Percentiles rank a stretch among this genome's conserved stretches.
Evolutionary conservation across 2,329 filamentous ascomycete genomes (phyloP).

Genomic region (Venturia aucupariae): DNA sequence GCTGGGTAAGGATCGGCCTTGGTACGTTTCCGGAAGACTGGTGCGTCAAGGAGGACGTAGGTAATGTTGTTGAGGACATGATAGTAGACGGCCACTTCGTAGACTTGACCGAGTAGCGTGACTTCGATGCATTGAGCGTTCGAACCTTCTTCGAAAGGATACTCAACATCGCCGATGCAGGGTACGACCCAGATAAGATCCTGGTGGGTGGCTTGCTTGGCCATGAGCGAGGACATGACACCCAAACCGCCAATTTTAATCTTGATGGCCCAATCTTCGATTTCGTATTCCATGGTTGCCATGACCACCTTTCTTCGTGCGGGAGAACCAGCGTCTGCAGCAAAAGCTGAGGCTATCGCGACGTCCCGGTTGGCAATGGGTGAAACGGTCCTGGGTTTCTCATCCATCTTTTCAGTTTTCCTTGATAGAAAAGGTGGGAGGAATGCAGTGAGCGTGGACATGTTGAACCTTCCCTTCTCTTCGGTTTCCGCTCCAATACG

Average conservation of each 20-base stretch:
- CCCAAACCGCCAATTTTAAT: conserved; percentile 63
- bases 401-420: neutral
- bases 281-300: conserved; percentile 64
- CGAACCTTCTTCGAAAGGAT: conserved; percentile 44
- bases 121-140: conserved; percentile 53
- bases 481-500: conserved; percentile 33
- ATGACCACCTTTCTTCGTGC: conserved; percentile 40
- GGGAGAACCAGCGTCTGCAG: neutral
- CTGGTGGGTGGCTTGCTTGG: conserved; percentile 55
- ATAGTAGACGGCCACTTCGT: conserved; percentile 56
- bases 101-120: conserved; percentile 50
- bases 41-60: conserved; percentile 57
- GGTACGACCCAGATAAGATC: conserved; percentile 51
- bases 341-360: neutral
- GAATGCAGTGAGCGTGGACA: neutral
- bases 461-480: neutral
- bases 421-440: neutral
- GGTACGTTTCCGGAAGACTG: conserved; percentile 56
- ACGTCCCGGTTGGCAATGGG: neutral
- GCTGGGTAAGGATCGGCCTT: conserved; percentile 57
- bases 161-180: conserved; percentile 53
- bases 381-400: neutral
- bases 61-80: conserved; percentile 57
- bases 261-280: conserved; percentile 60
- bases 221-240: conserved; percentile 63